These are phyloP conservation scores for Drechslera avenae DNA, from an alignment of 2,329 filamentous ascomycete genomes.

Conservation along the genomic window DNA sequence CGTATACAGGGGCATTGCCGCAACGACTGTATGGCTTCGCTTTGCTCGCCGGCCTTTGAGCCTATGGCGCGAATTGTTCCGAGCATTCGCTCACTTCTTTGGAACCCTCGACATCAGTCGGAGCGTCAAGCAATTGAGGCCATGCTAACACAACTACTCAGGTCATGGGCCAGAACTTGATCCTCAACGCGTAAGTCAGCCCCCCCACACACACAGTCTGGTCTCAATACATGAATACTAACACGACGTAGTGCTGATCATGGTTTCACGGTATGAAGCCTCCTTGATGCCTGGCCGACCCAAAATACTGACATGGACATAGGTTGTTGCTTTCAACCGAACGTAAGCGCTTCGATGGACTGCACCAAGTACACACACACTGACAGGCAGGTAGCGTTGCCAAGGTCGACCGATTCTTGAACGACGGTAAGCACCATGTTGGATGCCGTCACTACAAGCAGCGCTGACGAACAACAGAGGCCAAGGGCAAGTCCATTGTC, in stretches of 20 bases:
- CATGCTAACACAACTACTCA: constrained; percentile 29
- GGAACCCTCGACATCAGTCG: neutral
- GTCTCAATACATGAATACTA: constrained; percentile 19
- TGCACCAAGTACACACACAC: constrained; percentile 9
- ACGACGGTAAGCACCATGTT: constrained; percentile 58
- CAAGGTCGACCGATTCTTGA: constrained; percentile 95
- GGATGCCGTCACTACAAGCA: neutral
- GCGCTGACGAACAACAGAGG: constrained; percentile 49
- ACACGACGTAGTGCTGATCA: constrained; percentile 54
- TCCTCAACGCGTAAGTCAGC: constrained; percentile 56
- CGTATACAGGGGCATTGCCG: neutral
- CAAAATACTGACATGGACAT: constrained; percentile 21
- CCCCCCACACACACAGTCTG: constrained; percentile 14
- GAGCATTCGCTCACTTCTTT: neutral
- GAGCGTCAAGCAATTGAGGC: neutral
- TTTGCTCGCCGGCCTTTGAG: too few species aligned
- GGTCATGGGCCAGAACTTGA: constrained; percentile 60
- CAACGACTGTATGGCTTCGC: too few species aligned
- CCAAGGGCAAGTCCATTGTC: constrained; percentile 83
- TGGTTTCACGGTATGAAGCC: constrained; percentile 73
- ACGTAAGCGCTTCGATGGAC: constrained; percentile 55
- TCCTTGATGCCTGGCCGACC: constrained; percentile 1
- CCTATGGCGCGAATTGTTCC: too few species aligned
- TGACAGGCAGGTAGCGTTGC: constrained; percentile 61
- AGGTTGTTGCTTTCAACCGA: constrained; percentile 93